Percentiles rank a stretch among this genome's conserved stretches.
Evolutionary conservation across 129 eudicot genomes (phyloP).

Genomic region (Logfia minima): DNA sequence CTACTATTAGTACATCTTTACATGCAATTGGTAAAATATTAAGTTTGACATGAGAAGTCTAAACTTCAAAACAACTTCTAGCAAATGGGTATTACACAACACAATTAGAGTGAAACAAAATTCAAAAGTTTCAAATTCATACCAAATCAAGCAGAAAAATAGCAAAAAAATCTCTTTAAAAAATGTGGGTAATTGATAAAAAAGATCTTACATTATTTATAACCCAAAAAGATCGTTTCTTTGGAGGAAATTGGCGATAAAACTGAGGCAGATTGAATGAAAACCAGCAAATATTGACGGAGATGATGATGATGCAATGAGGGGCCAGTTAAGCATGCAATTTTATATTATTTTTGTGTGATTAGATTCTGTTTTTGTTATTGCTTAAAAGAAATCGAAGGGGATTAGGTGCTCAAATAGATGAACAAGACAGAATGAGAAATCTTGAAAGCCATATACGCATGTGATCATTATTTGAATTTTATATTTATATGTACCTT

Average conservation of each 20-base stretch:
- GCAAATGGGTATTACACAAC: not conserved
- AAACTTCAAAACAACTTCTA: not conserved
- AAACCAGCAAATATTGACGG: conserved; percentile 27
- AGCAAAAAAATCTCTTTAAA: not conserved
- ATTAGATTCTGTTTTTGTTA: not conserved
- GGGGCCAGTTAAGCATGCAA: conserved; percentile 25
- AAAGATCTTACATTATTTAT: conserved; percentile 40
- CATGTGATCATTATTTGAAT: not conserved
- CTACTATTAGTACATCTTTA: not conserved
- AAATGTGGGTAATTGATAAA: conserved; percentile 8
- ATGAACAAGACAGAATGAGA: conserved; percentile 17
- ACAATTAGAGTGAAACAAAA: not conserved
- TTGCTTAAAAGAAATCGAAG: conserved; percentile 38
- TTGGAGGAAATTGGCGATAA: conserved; percentile 41
- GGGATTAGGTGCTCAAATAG: conserved; percentile 2
- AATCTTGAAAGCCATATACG: conserved; percentile 9
- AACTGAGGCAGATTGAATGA: conserved; percentile 32
- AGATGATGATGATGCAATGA: conserved; percentile 41
- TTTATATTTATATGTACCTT: not conserved
- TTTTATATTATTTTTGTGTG: not conserved
- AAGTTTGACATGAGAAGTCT: conserved; percentile 12
- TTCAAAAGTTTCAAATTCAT: not conserved
- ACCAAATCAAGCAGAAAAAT: conserved; percentile 26
- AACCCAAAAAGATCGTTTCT: not conserved
- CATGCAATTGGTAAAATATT: not conserved